Percentiles rank a stretch among this genome's conserved stretches.
Conservation (phyloP, 139 green algal species). For the Chlorella sp. region DNA sequence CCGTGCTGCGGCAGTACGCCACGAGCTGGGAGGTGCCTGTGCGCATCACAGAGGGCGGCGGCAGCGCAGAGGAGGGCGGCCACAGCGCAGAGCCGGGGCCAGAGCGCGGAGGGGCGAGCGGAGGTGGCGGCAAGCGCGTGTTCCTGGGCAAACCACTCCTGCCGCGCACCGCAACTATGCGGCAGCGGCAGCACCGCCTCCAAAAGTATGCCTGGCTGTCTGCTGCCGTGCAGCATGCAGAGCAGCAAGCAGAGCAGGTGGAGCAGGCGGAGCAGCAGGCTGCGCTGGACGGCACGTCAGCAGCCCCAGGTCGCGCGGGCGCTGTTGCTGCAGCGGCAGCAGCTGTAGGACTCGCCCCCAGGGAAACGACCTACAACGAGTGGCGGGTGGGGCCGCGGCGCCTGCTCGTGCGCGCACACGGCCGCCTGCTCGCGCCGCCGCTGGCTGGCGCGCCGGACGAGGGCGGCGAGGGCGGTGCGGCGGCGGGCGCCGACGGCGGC, state of each 20-base stretch:
- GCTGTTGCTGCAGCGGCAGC: neutral
- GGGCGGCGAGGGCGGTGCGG: neutral
- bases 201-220: conserved; percentile 47
- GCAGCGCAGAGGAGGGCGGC: neutral
- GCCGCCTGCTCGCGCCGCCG: neutral
- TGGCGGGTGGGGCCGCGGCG: conserved; percentile 29
- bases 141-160: conserved; percentile 39
- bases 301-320: neutral
- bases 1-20: neutral
- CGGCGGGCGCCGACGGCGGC: neutral
- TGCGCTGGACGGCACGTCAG: neutral
- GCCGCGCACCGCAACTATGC: conserved; percentile 2
- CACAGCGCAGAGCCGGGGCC: neutral
- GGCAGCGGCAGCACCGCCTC: conserved; percentile 32
- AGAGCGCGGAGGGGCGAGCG: neutral
- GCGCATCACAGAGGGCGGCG: neutral
- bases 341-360: neutral
- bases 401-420: conserved; percentile 26
- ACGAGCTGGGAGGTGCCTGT: conserved; percentile 27
- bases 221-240: neutral
- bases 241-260: neutral
- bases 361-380: conserved; percentile 11
- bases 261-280: neutral
- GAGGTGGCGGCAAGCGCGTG: neutral
- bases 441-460: neutral